Evolutionary conservation across 169 alveolate genomes (phyloP).

Genomic region (Plasmodium adleri): DNA sequence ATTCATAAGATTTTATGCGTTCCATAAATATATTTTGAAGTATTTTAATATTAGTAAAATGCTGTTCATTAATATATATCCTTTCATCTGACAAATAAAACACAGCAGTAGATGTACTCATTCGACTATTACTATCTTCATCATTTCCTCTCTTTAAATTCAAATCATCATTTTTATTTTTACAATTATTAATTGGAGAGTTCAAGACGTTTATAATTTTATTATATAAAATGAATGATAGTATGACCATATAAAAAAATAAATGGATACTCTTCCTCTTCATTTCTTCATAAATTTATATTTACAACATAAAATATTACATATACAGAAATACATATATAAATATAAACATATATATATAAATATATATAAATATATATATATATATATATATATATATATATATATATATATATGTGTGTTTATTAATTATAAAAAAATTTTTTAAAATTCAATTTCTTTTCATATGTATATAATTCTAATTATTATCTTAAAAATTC

Average conservation of each 20-base stretch:
- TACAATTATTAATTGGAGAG: too few species aligned
- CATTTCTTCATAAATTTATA: neutral
- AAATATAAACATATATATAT: too few species aligned
- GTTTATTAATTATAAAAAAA: too few species aligned
- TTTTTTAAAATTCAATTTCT: too few species aligned
- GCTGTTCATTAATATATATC: constrained; percentile 11
- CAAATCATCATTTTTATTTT: neutral
- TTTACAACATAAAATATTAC: too few species aligned
- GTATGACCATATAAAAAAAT: neutral
- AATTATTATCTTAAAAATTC: too few species aligned
- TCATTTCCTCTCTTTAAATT: neutral
- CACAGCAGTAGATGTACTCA: constrained; percentile 2
- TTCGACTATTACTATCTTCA: neutral
- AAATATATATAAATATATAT: too few species aligned
- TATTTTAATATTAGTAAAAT: constrained; percentile 1
- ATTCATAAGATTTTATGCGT: constrained; percentile 4
- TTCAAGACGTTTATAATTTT: too few species aligned
- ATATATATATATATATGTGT: too few species aligned
- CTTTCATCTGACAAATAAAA: constrained; percentile 3
- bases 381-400: too few species aligned
- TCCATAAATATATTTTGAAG: constrained; percentile 11
- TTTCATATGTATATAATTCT: too few species aligned
- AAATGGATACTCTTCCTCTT: neutral
- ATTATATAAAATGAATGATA: neutral
- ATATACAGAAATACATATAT: too few species aligned